These are phyloP conservation scores for Hypericum androsaemum DNA, from an alignment of 345 rosid genomes.

Conservation along the genomic window DNA sequence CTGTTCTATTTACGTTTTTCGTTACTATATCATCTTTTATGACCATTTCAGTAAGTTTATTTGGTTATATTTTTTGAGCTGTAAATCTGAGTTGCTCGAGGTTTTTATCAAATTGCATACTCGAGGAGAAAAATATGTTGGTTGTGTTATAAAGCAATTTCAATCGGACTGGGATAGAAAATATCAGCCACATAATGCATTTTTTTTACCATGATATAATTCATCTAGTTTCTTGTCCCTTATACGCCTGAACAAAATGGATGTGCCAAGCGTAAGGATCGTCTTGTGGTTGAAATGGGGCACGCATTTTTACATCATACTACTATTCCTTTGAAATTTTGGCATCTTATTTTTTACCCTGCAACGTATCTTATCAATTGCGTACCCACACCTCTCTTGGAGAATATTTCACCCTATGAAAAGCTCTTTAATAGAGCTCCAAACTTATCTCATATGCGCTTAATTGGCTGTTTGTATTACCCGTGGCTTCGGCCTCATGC, in stretches of 20 bases:
- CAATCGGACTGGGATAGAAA: conserved; percentile 2
- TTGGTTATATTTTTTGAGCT: neutral
- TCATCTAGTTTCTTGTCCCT: neutral
- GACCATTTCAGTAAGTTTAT: neutral
- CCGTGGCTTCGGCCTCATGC: neutral
- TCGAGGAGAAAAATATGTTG: neutral
- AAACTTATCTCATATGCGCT: neutral
- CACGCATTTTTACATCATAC: neutral
- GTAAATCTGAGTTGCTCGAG: neutral
- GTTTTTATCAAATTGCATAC: neutral
- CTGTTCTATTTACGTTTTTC: no score
- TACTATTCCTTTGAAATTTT: neutral
- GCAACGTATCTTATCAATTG: neutral
- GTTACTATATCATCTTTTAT: no score
- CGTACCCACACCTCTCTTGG: neutral
- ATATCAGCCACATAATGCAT: neutral
- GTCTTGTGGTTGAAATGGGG: neutral
- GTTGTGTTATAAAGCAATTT: neutral
- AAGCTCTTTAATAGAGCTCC: neutral
- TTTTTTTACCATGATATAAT: neutral
- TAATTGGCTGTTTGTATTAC: neutral
- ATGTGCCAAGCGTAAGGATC: neutral
- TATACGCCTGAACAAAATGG: neutral
- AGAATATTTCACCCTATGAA: neutral
- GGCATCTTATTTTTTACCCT: neutral